Conservation (phyloP, 805 yeast genomes). For the Saturnispora halmiae region DNA sequence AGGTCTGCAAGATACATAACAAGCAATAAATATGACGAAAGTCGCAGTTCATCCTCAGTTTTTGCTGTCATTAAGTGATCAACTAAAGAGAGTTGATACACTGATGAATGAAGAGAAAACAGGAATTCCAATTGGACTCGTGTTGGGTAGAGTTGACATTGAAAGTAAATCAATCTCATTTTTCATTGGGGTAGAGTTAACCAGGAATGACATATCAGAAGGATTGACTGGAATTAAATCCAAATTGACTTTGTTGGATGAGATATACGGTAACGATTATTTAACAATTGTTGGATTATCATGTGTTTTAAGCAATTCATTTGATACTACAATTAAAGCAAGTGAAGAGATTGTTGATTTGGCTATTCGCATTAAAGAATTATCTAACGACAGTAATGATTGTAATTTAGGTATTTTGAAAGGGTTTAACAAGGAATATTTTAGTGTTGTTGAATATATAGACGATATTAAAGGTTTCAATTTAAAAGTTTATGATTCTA, state of each 20-base stretch:
- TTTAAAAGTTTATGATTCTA: not conserved
- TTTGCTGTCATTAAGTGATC: slow-evolving; percentile 13
- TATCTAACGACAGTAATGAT: not conserved
- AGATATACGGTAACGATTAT: slow-evolving; percentile 18
- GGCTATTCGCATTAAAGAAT: not conserved
- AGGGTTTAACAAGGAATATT: not conserved
- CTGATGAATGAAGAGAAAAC: no score
- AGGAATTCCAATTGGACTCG: slow-evolving; percentile 5
- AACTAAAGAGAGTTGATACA: slow-evolving; percentile 2
- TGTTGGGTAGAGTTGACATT: slow-evolving; percentile 10
- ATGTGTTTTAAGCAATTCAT: slow-evolving; percentile 2
- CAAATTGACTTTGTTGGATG: slow-evolving; percentile 16
- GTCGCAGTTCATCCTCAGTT: slow-evolving; percentile 10
- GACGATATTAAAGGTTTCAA: not conserved
- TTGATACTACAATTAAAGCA: not conserved
- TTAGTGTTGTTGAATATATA: not conserved
- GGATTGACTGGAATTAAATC: not conserved
- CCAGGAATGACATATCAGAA: slow-evolving; percentile 1
- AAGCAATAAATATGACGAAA: not conserved
- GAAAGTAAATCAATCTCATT: slow-evolving; percentile 2
- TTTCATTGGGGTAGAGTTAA: slow-evolving; percentile 10
- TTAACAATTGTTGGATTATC: slow-evolving; percentile 22
- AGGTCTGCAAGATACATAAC: no score
- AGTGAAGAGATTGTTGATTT: not conserved
- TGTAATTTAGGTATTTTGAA: not conserved